Base-by-base conservation (phyloP, 192 early-diverging fungal genomes). In the Rhizoclosmatium globosum region DNA sequence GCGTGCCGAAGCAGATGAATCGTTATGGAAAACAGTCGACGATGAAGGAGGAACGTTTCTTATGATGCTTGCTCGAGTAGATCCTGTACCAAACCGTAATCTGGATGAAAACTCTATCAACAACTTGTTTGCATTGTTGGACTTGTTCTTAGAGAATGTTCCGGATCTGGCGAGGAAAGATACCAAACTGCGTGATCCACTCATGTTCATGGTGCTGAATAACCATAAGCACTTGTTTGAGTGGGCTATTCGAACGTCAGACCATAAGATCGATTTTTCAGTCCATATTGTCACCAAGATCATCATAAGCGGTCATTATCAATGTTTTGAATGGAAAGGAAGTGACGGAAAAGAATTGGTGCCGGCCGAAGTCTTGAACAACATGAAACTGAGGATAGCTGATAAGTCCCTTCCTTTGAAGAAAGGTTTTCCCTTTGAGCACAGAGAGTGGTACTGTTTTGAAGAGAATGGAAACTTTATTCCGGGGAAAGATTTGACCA, bases 211-310 rank as follows among this genome's bases (percentile, higher is more conserved):
- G 60, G 21, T 62, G 7, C 6, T 31, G 3, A 6, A 62, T 21
- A 4, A 21, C 60, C 60, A 62, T 21, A 62, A 62, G 21, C n/a
- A 17, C n/a, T 62, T 62, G 21, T 62, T 62, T 62, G 60, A 62
- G 3, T 62, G 60, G 60, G 21, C 21, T 62, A 4, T 62, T 4
- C 6, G 17, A 4, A 4, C 4, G 4, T 62, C 60, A 21, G n/a
- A 17, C 6, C 60, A 21, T 23, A 62, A 62, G 31, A 4, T 17
- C 4, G 60, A 62, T 62, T 62, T 62, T 4, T 31, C 17, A 21
- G 7, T 4, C 6, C 4, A 6, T 17, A 38, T 6, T 4, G 21
- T 62, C 21, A 17, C n/a, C 17, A 62, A 38, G 21, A 4, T 23
- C 9, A 23, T 62, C 4, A 4, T 6, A 4, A 62, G 31, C 21